Conservation (phyloP, 176 grass and related monocot genomes). For the Poa annua region DNA sequence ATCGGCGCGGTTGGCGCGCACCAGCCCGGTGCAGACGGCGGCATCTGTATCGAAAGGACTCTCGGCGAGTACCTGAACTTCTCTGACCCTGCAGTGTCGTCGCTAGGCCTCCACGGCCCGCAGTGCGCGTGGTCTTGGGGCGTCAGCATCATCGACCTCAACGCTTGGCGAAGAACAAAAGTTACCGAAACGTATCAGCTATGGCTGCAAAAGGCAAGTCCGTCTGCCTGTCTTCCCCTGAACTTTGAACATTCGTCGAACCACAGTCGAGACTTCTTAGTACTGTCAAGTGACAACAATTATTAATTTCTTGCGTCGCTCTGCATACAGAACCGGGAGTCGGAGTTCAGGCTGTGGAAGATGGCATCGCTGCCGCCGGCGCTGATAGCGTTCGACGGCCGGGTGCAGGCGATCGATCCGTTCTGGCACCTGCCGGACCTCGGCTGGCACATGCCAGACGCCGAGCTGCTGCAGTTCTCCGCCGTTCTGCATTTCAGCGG, state of each 20-base stretch:
- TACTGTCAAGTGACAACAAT: neutral
- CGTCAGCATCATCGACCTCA: constrained; percentile 69
- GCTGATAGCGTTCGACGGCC: constrained; percentile 72
- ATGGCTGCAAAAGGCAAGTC: constrained; percentile 81
- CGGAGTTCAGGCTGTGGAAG: constrained; percentile 64
- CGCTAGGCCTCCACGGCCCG: constrained; percentile 32
- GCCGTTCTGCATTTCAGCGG: constrained; percentile 93
- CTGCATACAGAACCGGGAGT: constrained; percentile 77
- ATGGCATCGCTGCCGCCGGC: constrained; percentile 78
- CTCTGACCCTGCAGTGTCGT: constrained; percentile 56
- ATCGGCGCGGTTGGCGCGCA: constrained; percentile 65
- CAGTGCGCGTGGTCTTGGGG: constrained; percentile 84
- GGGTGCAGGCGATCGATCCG: constrained; percentile 55
- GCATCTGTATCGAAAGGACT: constrained; percentile 58
- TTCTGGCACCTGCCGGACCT: constrained; percentile 74
- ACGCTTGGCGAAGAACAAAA: constrained; percentile 72
- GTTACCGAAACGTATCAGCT: constrained; percentile 63
- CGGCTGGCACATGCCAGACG: constrained; percentile 59
- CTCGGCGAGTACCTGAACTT: constrained; percentile 77
- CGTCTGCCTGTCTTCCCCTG: neutral
- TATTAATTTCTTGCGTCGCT: neutral
- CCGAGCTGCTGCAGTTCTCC: constrained; percentile 50
- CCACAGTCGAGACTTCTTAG: neutral
- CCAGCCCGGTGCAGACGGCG: constrained; percentile 23
- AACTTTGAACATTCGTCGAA: neutral